These are phyloP conservation scores for Aureobasidium musti DNA, from an alignment of 2,329 filamentous ascomycete species.

Conservation along the genomic window DNA sequence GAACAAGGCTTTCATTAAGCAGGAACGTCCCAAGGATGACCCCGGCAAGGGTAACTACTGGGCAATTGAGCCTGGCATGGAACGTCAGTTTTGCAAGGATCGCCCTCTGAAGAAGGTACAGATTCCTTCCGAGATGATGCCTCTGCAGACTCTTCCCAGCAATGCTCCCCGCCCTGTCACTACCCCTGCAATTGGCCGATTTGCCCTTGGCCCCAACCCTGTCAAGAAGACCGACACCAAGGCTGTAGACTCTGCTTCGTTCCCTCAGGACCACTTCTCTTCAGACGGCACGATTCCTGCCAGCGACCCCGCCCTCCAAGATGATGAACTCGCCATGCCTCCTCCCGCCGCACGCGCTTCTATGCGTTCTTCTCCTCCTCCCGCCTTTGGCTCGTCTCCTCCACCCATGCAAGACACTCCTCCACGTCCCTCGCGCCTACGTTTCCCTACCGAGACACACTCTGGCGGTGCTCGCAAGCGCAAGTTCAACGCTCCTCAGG, in stretches of 20 bases:
- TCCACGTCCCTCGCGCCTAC: constrained; percentile 60
- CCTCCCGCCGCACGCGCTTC: constrained; percentile 46
- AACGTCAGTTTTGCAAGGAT: constrained; percentile 81
- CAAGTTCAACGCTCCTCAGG: constrained; percentile 77
- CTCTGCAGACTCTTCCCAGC: constrained; percentile 36
- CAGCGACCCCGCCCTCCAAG: constrained; percentile 53
- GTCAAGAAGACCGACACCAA: constrained; percentile 43
- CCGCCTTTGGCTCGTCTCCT: constrained; percentile 84
- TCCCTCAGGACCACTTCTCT: constrained; percentile 54
- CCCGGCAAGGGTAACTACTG: constrained; percentile 98
- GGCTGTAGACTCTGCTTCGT: constrained; percentile 53
- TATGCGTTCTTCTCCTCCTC: constrained; percentile 68
- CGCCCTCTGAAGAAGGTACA: constrained; percentile 58
- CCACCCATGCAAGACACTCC: constrained; percentile 84
- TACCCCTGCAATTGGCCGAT: constrained; percentile 44
- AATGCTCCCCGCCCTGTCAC: constrained; percentile 41
- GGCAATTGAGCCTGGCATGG: constrained; percentile 87
- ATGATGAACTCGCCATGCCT: constrained; percentile 48
- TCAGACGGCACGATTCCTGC: constrained; percentile 56
- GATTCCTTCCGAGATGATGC: constrained; percentile 52
- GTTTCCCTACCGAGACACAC: constrained; percentile 64
- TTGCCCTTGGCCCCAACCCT: constrained; percentile 39
- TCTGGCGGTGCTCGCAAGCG: constrained; percentile 67
- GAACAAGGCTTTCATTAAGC: constrained; percentile 95
- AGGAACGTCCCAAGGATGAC: constrained; percentile 94